These are phyloP conservation scores for Sabuloglossum arenarium DNA, from an alignment of 495 filamentous ascomycete species.

Conservation along the genomic window DNA sequence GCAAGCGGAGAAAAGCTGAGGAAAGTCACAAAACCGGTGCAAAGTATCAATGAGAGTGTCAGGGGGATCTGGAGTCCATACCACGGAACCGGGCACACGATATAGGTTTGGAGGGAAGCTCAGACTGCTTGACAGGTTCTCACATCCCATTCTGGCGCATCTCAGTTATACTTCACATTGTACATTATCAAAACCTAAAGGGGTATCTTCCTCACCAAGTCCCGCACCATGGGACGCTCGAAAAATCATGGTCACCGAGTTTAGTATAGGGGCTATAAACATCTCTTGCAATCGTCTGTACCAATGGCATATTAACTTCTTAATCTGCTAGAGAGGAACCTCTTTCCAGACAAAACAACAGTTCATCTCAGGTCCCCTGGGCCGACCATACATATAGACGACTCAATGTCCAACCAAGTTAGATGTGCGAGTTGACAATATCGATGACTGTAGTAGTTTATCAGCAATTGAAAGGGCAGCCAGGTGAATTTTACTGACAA, in stretches of 20 bases:
- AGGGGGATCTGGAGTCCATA: slow-evolving; percentile 90
- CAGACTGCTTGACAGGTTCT: neutral
- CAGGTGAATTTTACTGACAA: slow-evolving; percentile 40
- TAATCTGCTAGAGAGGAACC: neutral
- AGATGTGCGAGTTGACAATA: slow-evolving; percentile 33
- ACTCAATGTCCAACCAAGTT: neutral
- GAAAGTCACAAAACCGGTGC: slow-evolving; percentile 59
- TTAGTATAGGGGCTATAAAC: neutral
- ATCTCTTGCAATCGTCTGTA: neutral
- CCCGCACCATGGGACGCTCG: neutral
- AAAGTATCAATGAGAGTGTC: slow-evolving; percentile 75
- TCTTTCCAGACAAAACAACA: neutral
- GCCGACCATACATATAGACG: neutral
- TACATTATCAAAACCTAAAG: neutral
- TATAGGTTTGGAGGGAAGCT: neutral
- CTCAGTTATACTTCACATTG: neutral
- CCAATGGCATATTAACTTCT: neutral
- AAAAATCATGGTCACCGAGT: neutral
- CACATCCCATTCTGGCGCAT: neutral
- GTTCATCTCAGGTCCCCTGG: neutral
- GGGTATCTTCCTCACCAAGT: neutral
- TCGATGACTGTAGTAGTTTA: slow-evolving; percentile 31
- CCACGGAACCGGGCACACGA: slow-evolving; percentile 34
- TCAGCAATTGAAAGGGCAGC: slow-evolving; percentile 5
- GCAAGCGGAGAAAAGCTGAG: slow-evolving; percentile 74